These are phyloP conservation scores for Dendrobium catenatum DNA, from an alignment of 106 monocot genomes.

Conservation along the genomic window DNA sequence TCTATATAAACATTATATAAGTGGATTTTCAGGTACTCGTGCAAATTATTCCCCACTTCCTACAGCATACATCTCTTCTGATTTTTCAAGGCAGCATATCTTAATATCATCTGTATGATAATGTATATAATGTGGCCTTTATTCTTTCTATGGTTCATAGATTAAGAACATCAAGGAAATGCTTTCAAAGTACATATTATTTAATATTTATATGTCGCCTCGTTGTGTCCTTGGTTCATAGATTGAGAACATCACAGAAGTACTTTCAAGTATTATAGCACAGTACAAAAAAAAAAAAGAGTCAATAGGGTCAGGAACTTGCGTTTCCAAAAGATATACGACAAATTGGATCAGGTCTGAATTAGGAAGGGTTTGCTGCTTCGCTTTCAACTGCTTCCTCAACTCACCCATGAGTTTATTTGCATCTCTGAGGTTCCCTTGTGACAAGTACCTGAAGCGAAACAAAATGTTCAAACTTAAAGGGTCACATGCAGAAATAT, in stretches of 20 bases:
- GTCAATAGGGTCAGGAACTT: constrained; percentile 18
- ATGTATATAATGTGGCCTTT: not conserved
- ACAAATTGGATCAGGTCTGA: constrained; percentile 74
- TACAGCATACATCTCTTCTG: not conserved
- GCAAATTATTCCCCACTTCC: not conserved
- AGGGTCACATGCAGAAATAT: not conserved
- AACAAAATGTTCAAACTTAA: constrained; percentile 3
- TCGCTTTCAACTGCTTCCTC: constrained; percentile 35
- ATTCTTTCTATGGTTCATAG: not conserved
- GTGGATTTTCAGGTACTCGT: not conserved
- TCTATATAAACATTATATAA: constrained; percentile 1
- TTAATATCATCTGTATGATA: not conserved
- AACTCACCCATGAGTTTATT: constrained; percentile 76
- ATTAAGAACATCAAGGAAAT: not conserved
- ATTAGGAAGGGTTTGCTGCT: constrained; percentile 48
- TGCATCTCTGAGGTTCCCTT: constrained; percentile 82
- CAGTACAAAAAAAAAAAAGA: not conserved
- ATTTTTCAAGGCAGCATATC: not conserved
- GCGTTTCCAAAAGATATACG: constrained; percentile 71
- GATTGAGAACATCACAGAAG: no score
- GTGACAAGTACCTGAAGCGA: constrained; percentile 76
- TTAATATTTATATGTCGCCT: no score
- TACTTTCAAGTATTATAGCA: not conserved
- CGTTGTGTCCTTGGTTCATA: no score
- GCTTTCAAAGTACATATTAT: not conserved